These are phyloP conservation scores for Didymella pinodella DNA, from an alignment of 2,329 filamentous ascomycete species.

Conservation along the genomic window DNA sequence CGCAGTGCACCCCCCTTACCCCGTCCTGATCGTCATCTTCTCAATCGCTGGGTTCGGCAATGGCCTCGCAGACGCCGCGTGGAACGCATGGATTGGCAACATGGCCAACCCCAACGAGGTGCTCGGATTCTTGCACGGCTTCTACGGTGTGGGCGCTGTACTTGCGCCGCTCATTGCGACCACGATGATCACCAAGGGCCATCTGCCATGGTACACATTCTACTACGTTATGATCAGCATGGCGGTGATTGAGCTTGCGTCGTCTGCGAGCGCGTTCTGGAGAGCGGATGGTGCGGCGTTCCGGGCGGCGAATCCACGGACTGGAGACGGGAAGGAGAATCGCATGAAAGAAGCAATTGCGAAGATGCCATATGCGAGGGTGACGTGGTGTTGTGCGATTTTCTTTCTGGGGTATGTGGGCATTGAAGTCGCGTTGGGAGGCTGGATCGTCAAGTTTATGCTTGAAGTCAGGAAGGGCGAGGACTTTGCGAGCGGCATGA, in stretches of 20 bases:
- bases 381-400: constrained; percentile 75
- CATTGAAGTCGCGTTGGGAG: constrained; percentile 76
- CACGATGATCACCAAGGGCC: constrained; percentile 70
- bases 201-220: constrained; percentile 73
- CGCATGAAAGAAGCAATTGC: constrained; percentile 61
- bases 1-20: constrained; percentile 73
- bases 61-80: constrained; percentile 70
- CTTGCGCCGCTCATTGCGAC: constrained; percentile 75
- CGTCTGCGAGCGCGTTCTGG: constrained; percentile 69
- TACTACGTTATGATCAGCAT: constrained; percentile 77
- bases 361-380: constrained; percentile 55
- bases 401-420: constrained; percentile 84
- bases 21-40: constrained; percentile 70
- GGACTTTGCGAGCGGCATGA: constrained; percentile 76
- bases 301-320: constrained; percentile 59
- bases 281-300: constrained; percentile 65
- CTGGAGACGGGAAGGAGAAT: constrained; percentile 56
- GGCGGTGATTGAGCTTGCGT: constrained; percentile 63
- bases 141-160: constrained; percentile 76
- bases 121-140: constrained; percentile 74
- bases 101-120: constrained; percentile 78
- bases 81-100: constrained; percentile 68
- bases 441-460: constrained; percentile 87
- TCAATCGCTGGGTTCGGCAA: constrained; percentile 75
- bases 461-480: constrained; percentile 74